Evolutionary conservation across 2,329 filamentous ascomycete species (phyloP).

Genomic region (Capronia coronata): DNA sequence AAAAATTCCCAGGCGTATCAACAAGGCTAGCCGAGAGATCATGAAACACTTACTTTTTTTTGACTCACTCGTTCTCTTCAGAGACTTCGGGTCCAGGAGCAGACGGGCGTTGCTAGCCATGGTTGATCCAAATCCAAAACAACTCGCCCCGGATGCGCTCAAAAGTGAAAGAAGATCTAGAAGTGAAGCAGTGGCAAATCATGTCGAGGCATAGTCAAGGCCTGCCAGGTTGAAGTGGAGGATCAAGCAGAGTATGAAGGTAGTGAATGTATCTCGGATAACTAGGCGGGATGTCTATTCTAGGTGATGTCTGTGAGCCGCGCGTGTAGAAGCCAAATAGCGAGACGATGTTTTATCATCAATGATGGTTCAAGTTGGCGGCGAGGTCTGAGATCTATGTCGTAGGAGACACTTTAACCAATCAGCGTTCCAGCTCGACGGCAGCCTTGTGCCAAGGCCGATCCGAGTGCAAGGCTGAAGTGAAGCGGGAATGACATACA

Average conservation of each 20-base stretch:
- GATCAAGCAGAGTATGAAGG: too few relatives aligned
- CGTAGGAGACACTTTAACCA: too few relatives aligned
- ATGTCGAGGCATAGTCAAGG: neutral
- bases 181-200: constrained; percentile 16
- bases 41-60: constrained; percentile 15
- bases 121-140: neutral
- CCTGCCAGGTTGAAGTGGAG: neutral
- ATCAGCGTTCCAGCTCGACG: neutral
- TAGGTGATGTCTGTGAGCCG: too few relatives aligned
- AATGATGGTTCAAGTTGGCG: too few relatives aligned
- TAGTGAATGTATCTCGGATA: too few relatives aligned
- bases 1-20: too few relatives aligned
- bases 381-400: neutral
- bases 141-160: neutral
- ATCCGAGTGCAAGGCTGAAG: neutral
- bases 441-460: constrained; percentile 16
- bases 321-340: too few relatives aligned
- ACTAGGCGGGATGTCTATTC: too few relatives aligned
- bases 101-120: constrained; percentile 40
- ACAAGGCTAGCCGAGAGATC: neutral
- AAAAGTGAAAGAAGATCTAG: constrained; percentile 1
- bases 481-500: neutral
- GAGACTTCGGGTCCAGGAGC: constrained; percentile 40
- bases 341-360: too few relatives aligned
- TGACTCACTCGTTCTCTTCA: constrained; percentile 32